These are phyloP conservation scores for Musa troglodytarum DNA, from an alignment of 176 grass and related monocot genomes.

Conservation along the genomic window DNA sequence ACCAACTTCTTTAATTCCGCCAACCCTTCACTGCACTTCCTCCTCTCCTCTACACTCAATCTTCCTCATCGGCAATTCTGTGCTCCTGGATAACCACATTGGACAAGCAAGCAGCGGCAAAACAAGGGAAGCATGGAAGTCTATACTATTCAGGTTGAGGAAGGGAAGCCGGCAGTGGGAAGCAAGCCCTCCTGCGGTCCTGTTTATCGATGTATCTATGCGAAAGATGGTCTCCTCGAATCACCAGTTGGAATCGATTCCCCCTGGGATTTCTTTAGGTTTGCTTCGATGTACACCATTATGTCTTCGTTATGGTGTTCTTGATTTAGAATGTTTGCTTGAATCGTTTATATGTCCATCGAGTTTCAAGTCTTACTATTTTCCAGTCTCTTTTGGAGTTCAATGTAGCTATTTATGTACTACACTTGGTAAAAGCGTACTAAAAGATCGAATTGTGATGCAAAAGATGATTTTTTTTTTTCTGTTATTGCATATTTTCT, in stretches of 20 bases:
- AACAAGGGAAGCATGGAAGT: conserved; percentile 28
- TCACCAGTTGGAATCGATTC: conserved; percentile 48
- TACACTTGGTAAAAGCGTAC: neutral
- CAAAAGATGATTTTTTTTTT: no score
- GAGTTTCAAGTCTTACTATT: no score
- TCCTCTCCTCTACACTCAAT: neutral
- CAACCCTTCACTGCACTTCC: neutral
- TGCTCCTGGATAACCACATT: neutral
- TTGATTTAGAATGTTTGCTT: neutral
- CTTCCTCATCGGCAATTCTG: neutral
- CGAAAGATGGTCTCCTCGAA: conserved; percentile 64
- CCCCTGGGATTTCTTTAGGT: conserved; percentile 97
- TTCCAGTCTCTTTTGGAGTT: neutral
- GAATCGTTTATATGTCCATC: neutral
- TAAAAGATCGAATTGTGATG: neutral
- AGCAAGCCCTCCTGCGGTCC: conserved; percentile 55
- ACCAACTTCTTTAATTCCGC: neutral
- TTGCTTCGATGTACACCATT: neutral
- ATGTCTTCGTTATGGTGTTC: conserved; percentile 4
- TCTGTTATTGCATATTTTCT: neutral
- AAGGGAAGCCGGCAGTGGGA: conserved; percentile 34
- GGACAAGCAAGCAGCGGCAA: neutral
- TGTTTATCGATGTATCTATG: conserved; percentile 64
- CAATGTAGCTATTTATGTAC: neutral
- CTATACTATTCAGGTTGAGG: conserved; percentile 73